Evolutionary conservation across 2,329 filamentous ascomycete genomes (phyloP).

Genomic region (Fusarium fracticaudum): DNA sequence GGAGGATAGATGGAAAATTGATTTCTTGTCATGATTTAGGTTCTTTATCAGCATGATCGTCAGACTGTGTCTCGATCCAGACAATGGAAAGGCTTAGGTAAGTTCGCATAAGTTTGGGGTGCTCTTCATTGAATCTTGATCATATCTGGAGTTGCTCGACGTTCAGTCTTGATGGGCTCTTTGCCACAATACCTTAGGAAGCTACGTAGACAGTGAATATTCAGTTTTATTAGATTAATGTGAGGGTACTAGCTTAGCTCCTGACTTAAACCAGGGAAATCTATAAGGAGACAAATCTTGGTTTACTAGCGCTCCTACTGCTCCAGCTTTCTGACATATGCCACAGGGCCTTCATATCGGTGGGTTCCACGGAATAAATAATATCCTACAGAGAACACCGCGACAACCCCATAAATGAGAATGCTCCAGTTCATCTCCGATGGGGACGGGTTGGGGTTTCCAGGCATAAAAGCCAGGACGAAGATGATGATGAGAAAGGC

Average conservation of each 20-base stretch:
- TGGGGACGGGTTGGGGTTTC: constrained; percentile 23
- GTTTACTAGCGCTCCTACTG: no score
- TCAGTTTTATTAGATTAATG: background rate
- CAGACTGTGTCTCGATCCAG: rapidly evolving
- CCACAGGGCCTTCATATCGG: constrained; percentile 30
- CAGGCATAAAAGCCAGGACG: constrained; percentile 36
- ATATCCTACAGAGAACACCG: constrained; percentile 18
- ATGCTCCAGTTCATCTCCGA: constrained; percentile 39
- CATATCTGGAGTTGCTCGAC: background rate
- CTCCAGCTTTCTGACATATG: constrained; percentile 26
- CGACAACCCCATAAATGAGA: constrained; percentile 20
- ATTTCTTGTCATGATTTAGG: background rate
- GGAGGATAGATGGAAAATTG: background rate
- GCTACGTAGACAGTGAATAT: background rate
- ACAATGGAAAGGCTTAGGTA: background rate
- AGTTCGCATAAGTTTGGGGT: background rate
- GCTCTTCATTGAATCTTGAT: background rate
- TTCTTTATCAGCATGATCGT: rapidly evolving
- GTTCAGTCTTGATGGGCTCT: no score
- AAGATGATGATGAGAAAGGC: constrained; percentile 31
- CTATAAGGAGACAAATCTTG: rapidly evolving
- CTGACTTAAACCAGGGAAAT: background rate
- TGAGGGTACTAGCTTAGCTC: rapidly evolving
- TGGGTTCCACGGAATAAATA: constrained; percentile 29
- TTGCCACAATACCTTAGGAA: background rate